Percentiles rank a stretch among this genome's conserved stretches.
phyloP scores from a whole-genome alignment of 2,329 filamentous ascomycete genomes.

The Trichoderma sp. region DNA sequence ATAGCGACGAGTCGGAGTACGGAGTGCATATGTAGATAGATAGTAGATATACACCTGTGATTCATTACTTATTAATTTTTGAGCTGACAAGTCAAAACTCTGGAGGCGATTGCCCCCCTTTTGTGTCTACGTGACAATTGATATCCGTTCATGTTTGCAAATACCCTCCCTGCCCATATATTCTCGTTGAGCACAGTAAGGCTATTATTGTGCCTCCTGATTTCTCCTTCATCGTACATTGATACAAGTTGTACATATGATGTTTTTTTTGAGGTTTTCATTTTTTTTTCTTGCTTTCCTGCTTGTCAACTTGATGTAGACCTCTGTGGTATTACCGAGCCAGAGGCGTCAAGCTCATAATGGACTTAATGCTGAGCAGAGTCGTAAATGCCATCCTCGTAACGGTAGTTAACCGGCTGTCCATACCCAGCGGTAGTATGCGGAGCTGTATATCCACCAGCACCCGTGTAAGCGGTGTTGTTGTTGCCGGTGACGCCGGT shows the following conservation, averaged over 20 bases:
- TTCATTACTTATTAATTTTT: conserved; percentile 15
- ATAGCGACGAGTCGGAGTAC: neutral
- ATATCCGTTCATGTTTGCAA: neutral
- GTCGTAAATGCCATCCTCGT: conserved; percentile 40
- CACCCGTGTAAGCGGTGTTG: conserved; percentile 4
- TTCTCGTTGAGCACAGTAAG: neutral
- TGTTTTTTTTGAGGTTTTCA: neutral
- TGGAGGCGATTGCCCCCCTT: neutral
- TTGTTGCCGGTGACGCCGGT: neutral
- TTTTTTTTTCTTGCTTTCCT: neutral
- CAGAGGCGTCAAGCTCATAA: neutral
- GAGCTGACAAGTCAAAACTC: conserved; percentile 10
- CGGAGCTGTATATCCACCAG: conserved; percentile 4
- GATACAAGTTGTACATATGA: neutral
- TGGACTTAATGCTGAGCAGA: conserved; percentile 22
- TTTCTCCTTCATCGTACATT: neutral
- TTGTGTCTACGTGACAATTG: neutral
- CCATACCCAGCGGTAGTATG: conserved; percentile 18
- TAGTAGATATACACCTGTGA: neutral
- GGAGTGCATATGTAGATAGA: neutral
- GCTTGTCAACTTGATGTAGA: neutral
- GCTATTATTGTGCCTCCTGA: neutral
- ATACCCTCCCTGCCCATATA: neutral
- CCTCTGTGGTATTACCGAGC: neutral
- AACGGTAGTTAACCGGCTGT: conserved; percentile 32